Evolutionary conservation across 2,329 filamentous ascomycete genomes (phyloP).

Genomic region (Cladophialophora yegresii): DNA sequence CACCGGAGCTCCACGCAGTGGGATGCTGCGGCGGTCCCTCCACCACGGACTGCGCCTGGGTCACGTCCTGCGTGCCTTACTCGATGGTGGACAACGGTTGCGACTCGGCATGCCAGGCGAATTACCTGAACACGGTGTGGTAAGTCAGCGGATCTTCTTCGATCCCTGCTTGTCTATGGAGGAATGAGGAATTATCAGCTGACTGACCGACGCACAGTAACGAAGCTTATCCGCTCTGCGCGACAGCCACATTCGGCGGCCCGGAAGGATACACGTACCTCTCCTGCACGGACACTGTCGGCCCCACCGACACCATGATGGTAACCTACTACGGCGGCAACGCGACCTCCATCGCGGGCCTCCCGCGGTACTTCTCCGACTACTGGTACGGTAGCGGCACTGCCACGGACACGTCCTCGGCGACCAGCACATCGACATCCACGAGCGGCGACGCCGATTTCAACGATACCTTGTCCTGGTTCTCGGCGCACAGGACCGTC

Average conservation of each 20-base stretch:
- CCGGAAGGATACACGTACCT: conserved; percentile 18
- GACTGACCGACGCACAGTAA: not conserved
- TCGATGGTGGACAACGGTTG: conserved; percentile 18
- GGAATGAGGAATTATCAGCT: not conserved
- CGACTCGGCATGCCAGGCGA: conserved; percentile 16
- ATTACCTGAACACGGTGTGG: conserved; percentile 18
- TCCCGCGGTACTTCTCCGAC: conserved; percentile 16
- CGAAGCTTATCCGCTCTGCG: conserved; percentile 9
- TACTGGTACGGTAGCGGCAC: conserved; percentile 16
- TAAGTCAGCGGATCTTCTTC: not conserved
- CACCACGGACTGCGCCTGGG: conserved; percentile 17
- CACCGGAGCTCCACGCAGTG: conserved; percentile 12
- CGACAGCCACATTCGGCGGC: conserved; percentile 18
- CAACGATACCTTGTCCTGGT: conserved; percentile 2
- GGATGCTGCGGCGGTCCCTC: conserved; percentile 12
- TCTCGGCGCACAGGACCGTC: conserved; percentile 2
- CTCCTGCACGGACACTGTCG: conserved; percentile 16
- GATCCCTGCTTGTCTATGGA: no score
- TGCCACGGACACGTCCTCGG: not conserved
- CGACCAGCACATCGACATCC: conserved; percentile 1
- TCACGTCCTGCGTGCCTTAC: conserved; percentile 16
- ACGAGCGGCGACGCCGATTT: not conserved
- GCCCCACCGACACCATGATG: conserved; percentile 16
- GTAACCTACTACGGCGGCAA: conserved; percentile 15
- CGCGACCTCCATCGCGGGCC: not conserved